These are phyloP conservation scores for Carex kokanica DNA, from an alignment of 176 grass and related monocot genomes.

Conservation along the genomic window DNA sequence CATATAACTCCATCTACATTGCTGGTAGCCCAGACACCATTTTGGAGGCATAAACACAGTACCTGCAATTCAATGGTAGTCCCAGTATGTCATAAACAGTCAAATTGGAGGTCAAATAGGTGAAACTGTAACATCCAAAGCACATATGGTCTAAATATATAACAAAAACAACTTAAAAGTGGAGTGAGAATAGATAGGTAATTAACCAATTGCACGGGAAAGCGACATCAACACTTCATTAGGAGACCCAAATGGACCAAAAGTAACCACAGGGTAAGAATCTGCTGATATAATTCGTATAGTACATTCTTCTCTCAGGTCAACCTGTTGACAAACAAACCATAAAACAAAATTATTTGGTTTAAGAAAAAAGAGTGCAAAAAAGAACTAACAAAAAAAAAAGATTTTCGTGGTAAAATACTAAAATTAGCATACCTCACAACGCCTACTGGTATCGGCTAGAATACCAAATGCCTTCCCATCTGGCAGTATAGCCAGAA, in stretches of 20 bases:
- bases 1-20: constrained; percentile 95
- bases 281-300: constrained; percentile 52
- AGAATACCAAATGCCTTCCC: constrained; percentile 74
- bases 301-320: constrained; percentile 58
- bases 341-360: constrained; percentile 9
- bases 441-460: constrained; percentile 76
- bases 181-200: constrained; percentile 23
- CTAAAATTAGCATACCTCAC: constrained; percentile 49
- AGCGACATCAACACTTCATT: constrained; percentile 64
- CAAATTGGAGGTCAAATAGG: background rate
- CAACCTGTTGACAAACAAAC: constrained; percentile 47
- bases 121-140: constrained; percentile 19
- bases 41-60: constrained; percentile 91
- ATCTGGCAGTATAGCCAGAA: constrained; percentile 81
- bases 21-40: constrained; percentile 95
- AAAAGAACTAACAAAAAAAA: background rate
- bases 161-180: background rate
- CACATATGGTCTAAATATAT: background rate
- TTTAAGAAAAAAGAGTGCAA: constrained; percentile 1
- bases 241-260: constrained; percentile 72
- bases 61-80: constrained; percentile 38
- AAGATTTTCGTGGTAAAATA: background rate
- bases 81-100: background rate
- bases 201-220: constrained; percentile 78
- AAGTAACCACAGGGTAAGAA: constrained; percentile 72